Conservation (phyloP, 768 basidiomycete genomes). For the Boletus sp. region DNA sequence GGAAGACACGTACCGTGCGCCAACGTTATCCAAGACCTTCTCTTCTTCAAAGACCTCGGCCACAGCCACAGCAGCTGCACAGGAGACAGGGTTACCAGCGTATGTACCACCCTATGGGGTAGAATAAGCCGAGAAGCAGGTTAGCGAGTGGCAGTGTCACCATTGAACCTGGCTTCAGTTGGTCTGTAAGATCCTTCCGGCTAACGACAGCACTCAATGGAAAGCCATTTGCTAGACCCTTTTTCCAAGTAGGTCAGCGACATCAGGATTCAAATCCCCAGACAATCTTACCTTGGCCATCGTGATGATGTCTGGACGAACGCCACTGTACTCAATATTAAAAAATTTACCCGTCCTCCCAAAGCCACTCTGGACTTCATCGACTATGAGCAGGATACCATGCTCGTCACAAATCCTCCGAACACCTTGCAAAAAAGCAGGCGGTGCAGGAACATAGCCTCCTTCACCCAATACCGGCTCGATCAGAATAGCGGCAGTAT, state of each 20-base stretch:
- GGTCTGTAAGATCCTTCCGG: conserved; percentile 76
- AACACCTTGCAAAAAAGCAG: conserved; percentile 75
- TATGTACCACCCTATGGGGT: conserved; percentile 74
- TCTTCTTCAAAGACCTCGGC: conserved; percentile 75
- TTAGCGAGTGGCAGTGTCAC: conserved; percentile 33
- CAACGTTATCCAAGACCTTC: conserved; percentile 78
- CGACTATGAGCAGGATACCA: conserved; percentile 77
- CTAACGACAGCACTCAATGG: conserved; percentile 86
- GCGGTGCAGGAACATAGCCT: conserved; percentile 87
- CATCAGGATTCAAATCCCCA: neutral
- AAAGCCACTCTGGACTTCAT: conserved; percentile 90
- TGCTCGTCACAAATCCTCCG: conserved; percentile 84
- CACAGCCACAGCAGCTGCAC: conserved; percentile 86
- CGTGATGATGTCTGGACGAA: conserved; percentile 83
- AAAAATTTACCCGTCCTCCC: conserved; percentile 83
- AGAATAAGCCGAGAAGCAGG: conserved; percentile 4
- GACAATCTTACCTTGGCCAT: conserved; percentile 71
- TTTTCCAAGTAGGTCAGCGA: conserved; percentile 5
- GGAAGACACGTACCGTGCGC: conserved; percentile 48
- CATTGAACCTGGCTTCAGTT: conserved; percentile 75
- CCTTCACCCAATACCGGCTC: conserved; percentile 96
- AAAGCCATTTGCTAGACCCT: conserved; percentile 91
- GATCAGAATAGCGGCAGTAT: conserved; percentile 91
- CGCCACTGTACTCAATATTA: conserved; percentile 77
- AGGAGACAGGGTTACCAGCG: conserved; percentile 88